phyloP scores from a whole-genome alignment of 1,284 basidiomycete species.

The Leccinum laetum region DNA sequence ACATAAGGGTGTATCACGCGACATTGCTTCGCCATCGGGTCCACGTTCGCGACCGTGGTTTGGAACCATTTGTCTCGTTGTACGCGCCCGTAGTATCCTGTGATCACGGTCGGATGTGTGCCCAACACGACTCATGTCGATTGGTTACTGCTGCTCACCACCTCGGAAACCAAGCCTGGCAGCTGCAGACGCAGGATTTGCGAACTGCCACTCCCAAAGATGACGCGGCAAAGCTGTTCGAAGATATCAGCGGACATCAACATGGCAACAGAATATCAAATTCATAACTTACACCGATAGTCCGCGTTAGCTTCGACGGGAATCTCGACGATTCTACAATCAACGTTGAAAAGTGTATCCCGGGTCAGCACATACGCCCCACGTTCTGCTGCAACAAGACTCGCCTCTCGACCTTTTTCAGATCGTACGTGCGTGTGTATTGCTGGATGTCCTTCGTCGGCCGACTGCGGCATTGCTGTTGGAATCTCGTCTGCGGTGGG shows the following conservation, averaged over 20 bases:
- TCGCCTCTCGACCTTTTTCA: constrained; percentile 40
- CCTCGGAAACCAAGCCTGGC: constrained; percentile 49
- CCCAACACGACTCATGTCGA: background rate
- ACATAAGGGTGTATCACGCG: constrained; percentile 67
- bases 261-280: background rate
- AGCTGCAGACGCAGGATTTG: constrained; percentile 55
- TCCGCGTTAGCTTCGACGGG: constrained; percentile 54
- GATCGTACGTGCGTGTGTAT: constrained; percentile 40
- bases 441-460: constrained; percentile 52
- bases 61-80: constrained; percentile 54
- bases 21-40: constrained; percentile 73
- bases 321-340: constrained; percentile 49
- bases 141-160: constrained; percentile 34
- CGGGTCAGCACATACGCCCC: background rate
- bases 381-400: constrained; percentile 1
- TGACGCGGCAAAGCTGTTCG: constrained; percentile 16
- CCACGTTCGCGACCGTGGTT: constrained; percentile 73
- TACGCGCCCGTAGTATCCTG: constrained; percentile 63
- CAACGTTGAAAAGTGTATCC: background rate
- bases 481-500: constrained; percentile 52
- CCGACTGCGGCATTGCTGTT: constrained; percentile 40
- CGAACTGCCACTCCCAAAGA: constrained; percentile 43
- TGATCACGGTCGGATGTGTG: background rate
- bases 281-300: constrained; percentile 46
- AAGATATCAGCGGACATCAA: background rate